A percentile compares a stretch with the other conserved stretches of the same genome.
phyloP scores from a whole-genome alignment of 176 grass and related monocot genomes.

The Carex pumila region DNA sequence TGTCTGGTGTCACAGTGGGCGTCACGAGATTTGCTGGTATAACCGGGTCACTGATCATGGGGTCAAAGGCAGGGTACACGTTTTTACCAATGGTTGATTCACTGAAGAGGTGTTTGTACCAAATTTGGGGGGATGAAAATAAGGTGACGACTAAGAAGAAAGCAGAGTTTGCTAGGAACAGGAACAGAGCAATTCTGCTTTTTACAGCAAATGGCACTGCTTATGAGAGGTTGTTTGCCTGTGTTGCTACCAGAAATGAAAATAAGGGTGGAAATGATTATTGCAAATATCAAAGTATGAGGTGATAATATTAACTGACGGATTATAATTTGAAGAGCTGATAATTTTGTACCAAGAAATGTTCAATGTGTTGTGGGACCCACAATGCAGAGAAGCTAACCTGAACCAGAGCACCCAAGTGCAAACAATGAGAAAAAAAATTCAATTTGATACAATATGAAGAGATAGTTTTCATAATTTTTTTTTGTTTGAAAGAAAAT shows the following conservation, averaged over 20 bases:
- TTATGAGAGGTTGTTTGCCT: slow-evolving; percentile 47
- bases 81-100: slow-evolving; percentile 36
- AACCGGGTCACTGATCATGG: slow-evolving; percentile 38
- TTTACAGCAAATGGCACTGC: slow-evolving; percentile 46
- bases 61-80: slow-evolving; percentile 34
- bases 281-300: slow-evolving; percentile 23
- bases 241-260: slow-evolving; percentile 11
- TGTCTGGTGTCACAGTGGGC: slow-evolving; percentile 26
- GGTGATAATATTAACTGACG: neutral
- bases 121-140: slow-evolving; percentile 25
- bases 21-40: slow-evolving; percentile 41
- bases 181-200: slow-evolving; percentile 25
- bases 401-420: too few species aligned
- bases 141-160: slow-evolving; percentile 21
- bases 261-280: slow-evolving; percentile 8
- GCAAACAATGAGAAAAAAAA: too few species aligned
- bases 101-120: slow-evolving; percentile 19
- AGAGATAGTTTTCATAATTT: too few species aligned
- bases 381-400: neutral
- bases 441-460: too few species aligned
- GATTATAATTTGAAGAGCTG: neutral
- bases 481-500: neutral
- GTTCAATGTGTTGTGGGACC: neutral
- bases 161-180: slow-evolving; percentile 16
- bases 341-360: neutral